Percentiles rank a stretch among this genome's conserved stretches.
Evolutionary conservation across 2,329 filamentous ascomycete genomes (phyloP).

Genomic region (Diplodia seriata): DNA sequence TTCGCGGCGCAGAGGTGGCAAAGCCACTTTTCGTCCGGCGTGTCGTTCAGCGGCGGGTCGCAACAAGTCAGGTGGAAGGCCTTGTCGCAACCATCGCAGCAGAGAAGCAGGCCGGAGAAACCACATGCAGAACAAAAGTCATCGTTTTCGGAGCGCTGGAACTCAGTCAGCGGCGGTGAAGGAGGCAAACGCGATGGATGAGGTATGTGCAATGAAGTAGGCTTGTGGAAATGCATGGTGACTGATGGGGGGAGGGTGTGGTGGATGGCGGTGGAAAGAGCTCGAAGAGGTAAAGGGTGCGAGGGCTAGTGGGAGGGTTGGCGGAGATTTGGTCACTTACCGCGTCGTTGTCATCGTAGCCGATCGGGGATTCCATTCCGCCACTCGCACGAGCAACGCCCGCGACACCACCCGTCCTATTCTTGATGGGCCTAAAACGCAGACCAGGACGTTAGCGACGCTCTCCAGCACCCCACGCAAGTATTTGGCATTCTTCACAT

Average conservation of each 20-base stretch:
- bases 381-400: slow-evolving; percentile 71
- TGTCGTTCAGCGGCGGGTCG: slow-evolving; percentile 71
- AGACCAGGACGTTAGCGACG: slow-evolving; percentile 34
- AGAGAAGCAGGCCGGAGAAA: slow-evolving; percentile 83
- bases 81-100: slow-evolving; percentile 89
- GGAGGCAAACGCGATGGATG: slow-evolving; percentile 37
- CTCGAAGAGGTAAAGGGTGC: slow-evolving; percentile 44
- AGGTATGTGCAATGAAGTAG: slow-evolving; percentile 34
- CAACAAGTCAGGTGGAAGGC: slow-evolving; percentile 91
- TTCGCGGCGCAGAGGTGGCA: slow-evolving; percentile 73
- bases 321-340: slow-evolving; percentile 57
- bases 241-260: slow-evolving; percentile 39
- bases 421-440: slow-evolving; percentile 73
- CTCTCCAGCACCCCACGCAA: background rate
- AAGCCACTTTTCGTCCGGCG: slow-evolving; percentile 67
- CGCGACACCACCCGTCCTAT: slow-evolving; percentile 71
- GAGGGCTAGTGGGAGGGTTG: slow-evolving; percentile 49
- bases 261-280: slow-evolving; percentile 31
- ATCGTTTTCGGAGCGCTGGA: slow-evolving; percentile 69
- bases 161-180: slow-evolving; percentile 49
- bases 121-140: slow-evolving; percentile 89
- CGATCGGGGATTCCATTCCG: slow-evolving; percentile 68
- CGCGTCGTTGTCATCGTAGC: slow-evolving; percentile 63
- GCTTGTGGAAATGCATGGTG: slow-evolving; percentile 44
- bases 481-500: background rate